Evolutionary conservation across 208 protist genomes (phyloP).

Genomic region (Wallacemonas rigidus): DNA sequence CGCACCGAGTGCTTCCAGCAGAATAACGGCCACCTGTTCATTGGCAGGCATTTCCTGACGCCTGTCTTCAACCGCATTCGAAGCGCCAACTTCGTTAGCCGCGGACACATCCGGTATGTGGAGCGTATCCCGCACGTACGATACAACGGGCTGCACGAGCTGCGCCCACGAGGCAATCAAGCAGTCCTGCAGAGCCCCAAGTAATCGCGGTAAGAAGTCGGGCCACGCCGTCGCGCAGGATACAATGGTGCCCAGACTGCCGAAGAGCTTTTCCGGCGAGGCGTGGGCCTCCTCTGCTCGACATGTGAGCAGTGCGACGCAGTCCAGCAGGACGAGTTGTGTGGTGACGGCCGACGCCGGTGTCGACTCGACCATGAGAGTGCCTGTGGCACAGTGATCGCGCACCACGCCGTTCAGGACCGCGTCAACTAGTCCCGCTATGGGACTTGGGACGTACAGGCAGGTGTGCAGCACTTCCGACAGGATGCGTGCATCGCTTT

Average conservation of each 20-base stretch:
- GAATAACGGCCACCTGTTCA: not conserved
- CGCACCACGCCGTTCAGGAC: not conserved
- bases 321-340: not conserved
- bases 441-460: not conserved
- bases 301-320: not conserved
- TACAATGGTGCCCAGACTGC: not conserved
- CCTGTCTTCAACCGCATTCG: too few relatives aligned
- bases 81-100: too few relatives aligned
- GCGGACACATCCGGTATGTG: not conserved
- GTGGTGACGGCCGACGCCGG: not conserved
- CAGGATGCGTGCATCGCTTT: not conserved
- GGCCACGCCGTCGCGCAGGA: conserved; percentile 1
- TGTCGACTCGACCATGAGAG: not conserved
- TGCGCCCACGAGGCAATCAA: not conserved
- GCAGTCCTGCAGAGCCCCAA: conserved; percentile 6
- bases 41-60: not conserved
- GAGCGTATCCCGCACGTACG: conserved; percentile 5
- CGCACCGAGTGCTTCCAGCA: conserved; percentile 3
- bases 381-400: not conserved
- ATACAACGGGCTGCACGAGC: not conserved
- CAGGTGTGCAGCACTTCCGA: not conserved
- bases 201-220: not conserved
- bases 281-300: not conserved
- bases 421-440: not conserved
- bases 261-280: not conserved